Conservation (phyloP, 345 rosid species). For the Brassica nigra region DNA sequence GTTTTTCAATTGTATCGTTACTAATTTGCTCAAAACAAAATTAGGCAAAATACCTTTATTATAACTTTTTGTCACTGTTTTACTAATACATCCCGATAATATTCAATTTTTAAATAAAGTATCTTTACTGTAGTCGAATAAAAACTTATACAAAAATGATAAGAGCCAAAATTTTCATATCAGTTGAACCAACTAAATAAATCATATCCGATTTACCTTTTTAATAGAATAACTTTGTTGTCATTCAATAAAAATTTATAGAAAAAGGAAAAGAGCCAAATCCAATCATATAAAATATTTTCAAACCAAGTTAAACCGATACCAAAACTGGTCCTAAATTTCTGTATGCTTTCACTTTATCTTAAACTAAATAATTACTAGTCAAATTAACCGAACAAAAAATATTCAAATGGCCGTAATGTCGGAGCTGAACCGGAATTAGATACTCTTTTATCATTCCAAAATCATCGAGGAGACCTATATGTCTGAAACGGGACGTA, state of each 20-base stretch:
- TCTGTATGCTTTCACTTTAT: too few relatives aligned
- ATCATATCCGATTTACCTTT: neutral
- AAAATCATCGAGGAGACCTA: constrained; percentile 39
- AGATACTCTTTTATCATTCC: constrained; percentile 31
- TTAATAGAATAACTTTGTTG: neutral
- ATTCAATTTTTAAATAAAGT: neutral
- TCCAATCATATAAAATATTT: neutral
- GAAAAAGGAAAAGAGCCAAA: neutral
- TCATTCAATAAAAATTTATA: neutral
- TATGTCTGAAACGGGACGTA: constrained; percentile 36
- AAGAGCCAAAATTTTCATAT: neutral
- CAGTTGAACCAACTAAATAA: neutral
- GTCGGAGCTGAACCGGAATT: constrained; percentile 20
- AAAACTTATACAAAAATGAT: neutral
- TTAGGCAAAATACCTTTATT: neutral
- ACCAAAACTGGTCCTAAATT: neutral
- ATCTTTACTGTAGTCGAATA: neutral
- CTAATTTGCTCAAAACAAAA: too few relatives aligned
- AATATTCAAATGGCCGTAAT: neutral
- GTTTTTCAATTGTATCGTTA: neutral
- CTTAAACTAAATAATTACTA: neutral
- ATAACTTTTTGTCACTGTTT: neutral
- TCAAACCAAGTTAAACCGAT: neutral
- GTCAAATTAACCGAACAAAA: neutral
- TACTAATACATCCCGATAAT: neutral